Base-by-base conservation (phyloP, 768 basidiomycete genomes). In the Lactifluus piperatus region DNA sequence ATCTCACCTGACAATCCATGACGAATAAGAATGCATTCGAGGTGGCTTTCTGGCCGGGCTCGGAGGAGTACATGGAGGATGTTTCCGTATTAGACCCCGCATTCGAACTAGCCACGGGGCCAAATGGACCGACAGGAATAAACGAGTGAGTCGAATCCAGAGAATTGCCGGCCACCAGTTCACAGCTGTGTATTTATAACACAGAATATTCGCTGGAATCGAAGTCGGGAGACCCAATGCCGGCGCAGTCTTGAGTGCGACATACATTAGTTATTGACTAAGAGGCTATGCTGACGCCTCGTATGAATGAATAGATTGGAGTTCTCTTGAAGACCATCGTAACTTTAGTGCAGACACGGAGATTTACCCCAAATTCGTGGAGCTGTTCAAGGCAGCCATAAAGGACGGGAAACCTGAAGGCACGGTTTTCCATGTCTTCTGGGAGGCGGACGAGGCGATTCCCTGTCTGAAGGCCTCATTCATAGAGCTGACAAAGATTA, bases 11-110 rank as follows among this genome's bases (percentile, higher is more conserved):
- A 44, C 24, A 2, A 18, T 4, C 9, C 20, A 51, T 51, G 51
- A 22, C 14, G n/a, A 47, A 32, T 16, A 50, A 46, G 30, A 29
- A 34, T 16, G 49, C 48, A 10, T 60, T 55, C 48, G 54, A 60
- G 18, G 9, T 60, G 13, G 27, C 11, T 20, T 34, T 39, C 34
- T 60, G 58, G 58, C 54, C 54, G 9, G 50, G 54, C 34, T 51
- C 58, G 26, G 58, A 60, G 26, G 53, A 50, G 26, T 59, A 54
- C 18, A 24, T 50, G 47, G 55, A 50, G 41, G 18, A 55, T 16
- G 30, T 18, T 29, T 39, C 43, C 16, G 45, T 60, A 9, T 2
- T 60, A 46, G 10, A 20, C 11, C 48, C 58, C 10, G 34, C 48
- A 14, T 55, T 51, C 20, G 43, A 60, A 30, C 27, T 18, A 5